Base-by-base conservation (phyloP, 2,329 filamentous ascomycete genomes). In the Cercospora sp. region DNA sequence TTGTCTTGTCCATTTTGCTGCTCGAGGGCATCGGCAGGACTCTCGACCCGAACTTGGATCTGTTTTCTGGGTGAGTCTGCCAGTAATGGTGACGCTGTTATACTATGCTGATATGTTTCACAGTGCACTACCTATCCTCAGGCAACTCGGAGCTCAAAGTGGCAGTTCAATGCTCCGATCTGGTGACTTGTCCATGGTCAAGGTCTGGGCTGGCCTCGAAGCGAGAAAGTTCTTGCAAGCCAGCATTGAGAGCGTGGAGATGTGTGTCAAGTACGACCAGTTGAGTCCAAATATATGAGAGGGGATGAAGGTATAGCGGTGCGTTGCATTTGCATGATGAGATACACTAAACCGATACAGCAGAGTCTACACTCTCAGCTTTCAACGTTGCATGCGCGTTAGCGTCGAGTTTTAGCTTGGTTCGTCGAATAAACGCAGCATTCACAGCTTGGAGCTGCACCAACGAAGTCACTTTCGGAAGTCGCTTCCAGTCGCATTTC, bases 21-120 rank as follows among this genome's bases (percentile, higher is more conserved):
- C 85, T 99, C 1, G 95, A 99, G 79, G 95, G 95, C 6, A 99
- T 98, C 75, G 95, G 95, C 0, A 87, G 95, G 69, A 92, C 86
- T 68, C 82, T 99, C 16, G 90, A 98, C 78, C 94, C 95, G 0
- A 85, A 94, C 63, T 83, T 97, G 58, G 95, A 99, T 80, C 84
- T 99, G 12, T 90, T 99, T 72, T 89, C 89, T 76, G 89, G 87
- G 87, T 89, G 76, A 78, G 84, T 37, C 34, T 30, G 2, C 34
- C 13, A 1, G 18, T 21, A 13, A 3, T n/a, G 3, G 10, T 28
- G 49, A 55, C 16, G 24, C 3, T 55, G 45, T 30, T 30, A 6
- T 55, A 21, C 16, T 10, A 7, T 43, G 37, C 12, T 59, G 7
- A 59, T 49, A 7, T 45, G 1, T 37, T 37, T 55, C 10, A 7